Base-by-base conservation (phyloP, 2,329 filamentous ascomycete genomes). In the Purpureocillium lavendulum region DNA sequence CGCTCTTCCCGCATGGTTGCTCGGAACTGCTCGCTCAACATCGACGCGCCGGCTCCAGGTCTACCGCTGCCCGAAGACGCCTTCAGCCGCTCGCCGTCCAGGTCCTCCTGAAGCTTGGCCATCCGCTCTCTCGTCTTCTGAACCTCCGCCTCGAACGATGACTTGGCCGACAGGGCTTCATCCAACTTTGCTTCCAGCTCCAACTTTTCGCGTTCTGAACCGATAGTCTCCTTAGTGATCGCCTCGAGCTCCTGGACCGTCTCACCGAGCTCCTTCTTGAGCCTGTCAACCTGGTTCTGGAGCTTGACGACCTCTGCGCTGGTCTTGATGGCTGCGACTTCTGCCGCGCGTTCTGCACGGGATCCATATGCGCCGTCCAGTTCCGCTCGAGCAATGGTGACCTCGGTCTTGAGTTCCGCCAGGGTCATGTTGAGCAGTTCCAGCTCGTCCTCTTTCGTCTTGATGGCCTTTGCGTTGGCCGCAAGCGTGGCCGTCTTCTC, bases 361-460 rank as follows among this genome's bases (percentile, higher is more conserved):
- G 71, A 70, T 41, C 75, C 75, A 53, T 79, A 78, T 18, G 75
- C 75, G 41, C 73, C 73, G 46, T 80, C 76, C 24, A 80, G 67
- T 56, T 80, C 76, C 14, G 76, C 76, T 51, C 74, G 71, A 37
- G 73, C 71, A 49, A 79, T 70, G 34, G 75, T 77, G 43, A 77
- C 64, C 50, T 80, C 75, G 39, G 74, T 78, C 66, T 79, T 79
- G 53, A 75, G 65, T 58, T 78, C 73, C 28, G 73, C 69, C 40
- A 77, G 55, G 51, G 68, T 66, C 51, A 67, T 61, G 55, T 71
- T 73, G 39, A 73, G 60, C 40, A 61, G 58, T 37, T 75, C 71
- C 29, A 74, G 51, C 44, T 75, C 69, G 35, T 66, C 62, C 39
- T 75, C 69, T 58, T 70, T 71, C 44, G 64, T 62, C 49, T 66